These are phyloP conservation scores for Protomyces inouyei DNA, from an alignment of 1,139 yeast genomes.

Conservation along the genomic window DNA sequence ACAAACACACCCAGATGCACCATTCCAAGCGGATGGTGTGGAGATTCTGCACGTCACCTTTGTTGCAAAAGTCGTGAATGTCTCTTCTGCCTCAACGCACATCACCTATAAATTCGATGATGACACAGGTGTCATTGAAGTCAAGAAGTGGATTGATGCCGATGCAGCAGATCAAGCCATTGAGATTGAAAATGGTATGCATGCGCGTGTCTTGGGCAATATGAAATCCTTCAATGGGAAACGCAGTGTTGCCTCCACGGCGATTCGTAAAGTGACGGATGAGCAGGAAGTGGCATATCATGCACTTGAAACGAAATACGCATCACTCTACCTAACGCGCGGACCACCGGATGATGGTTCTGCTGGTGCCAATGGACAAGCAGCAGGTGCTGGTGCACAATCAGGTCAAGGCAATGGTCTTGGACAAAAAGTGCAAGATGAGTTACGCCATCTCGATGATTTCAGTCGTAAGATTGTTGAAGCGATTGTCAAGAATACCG, in stretches of 20 bases:
- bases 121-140: constrained; percentile 79
- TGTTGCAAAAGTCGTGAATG: constrained; percentile 59
- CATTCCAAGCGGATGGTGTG: constrained; percentile 61
- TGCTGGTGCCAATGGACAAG: background rate
- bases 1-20: constrained; percentile 68
- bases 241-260: constrained; percentile 61
- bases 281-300: constrained; percentile 75
- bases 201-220: constrained; percentile 68
- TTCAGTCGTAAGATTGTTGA: constrained; percentile 31
- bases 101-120: constrained; percentile 62
- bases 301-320: constrained; percentile 63
- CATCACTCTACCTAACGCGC: constrained; percentile 45
- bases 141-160: constrained; percentile 39
- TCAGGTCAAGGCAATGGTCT: background rate
- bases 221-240: constrained; percentile 65
- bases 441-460: constrained; percentile 28
- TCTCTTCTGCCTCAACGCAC: constrained; percentile 39
- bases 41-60: constrained; percentile 57
- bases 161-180: constrained; percentile 21
- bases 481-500: constrained; percentile 26
- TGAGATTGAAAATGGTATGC: constrained; percentile 45
- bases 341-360: background rate
- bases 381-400: constrained; percentile 1
- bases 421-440: constrained; percentile 5
- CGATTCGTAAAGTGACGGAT: constrained; percentile 57